Percentiles rank a stretch among this genome's conserved stretches.
Evolutionary conservation across 1,284 basidiomycete species (phyloP).

Genomic region (Fistulinella cinereoalba): DNA sequence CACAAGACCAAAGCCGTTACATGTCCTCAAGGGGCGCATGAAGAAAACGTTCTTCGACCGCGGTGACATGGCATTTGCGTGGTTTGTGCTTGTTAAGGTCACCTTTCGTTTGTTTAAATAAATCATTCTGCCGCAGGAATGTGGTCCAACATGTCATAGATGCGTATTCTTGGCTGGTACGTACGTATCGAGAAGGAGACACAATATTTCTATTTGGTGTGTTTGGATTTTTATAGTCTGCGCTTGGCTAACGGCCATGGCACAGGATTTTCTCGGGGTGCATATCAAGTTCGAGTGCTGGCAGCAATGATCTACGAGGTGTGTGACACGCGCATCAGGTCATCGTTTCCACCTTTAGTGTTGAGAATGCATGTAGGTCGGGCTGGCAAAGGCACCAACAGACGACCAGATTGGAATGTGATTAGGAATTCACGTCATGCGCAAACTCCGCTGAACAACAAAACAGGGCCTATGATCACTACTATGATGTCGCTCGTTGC

Average conservation of each 20-base stretch:
- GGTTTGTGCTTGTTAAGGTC: constrained; percentile 16
- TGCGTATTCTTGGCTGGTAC: constrained; percentile 42
- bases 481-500: constrained; percentile 16
- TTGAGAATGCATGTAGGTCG: too few species aligned
- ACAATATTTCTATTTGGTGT: constrained; percentile 46
- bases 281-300: constrained; percentile 33
- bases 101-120: background rate
- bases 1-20: constrained; percentile 21
- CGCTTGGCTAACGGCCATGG: constrained; percentile 8
- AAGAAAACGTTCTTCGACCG: constrained; percentile 16
- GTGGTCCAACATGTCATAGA: constrained; percentile 29
- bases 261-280: too few species aligned
- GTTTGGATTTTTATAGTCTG: background rate
- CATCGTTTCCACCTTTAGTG: background rate
- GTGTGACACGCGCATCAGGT: too few species aligned
- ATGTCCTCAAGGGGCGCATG: constrained; percentile 19
- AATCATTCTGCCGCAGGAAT: constrained; percentile 11
- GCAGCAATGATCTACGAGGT: constrained; percentile 33
- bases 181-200: too few species aligned
- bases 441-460: background rate
- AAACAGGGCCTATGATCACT: constrained; percentile 12
- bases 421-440: background rate
- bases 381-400: too few species aligned
- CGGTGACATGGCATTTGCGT: constrained; percentile 28
- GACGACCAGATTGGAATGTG: too few species aligned